phyloP scores from a whole-genome alignment of 169 alveolate species.

The Haemoproteus tartakovskyi region DNA sequence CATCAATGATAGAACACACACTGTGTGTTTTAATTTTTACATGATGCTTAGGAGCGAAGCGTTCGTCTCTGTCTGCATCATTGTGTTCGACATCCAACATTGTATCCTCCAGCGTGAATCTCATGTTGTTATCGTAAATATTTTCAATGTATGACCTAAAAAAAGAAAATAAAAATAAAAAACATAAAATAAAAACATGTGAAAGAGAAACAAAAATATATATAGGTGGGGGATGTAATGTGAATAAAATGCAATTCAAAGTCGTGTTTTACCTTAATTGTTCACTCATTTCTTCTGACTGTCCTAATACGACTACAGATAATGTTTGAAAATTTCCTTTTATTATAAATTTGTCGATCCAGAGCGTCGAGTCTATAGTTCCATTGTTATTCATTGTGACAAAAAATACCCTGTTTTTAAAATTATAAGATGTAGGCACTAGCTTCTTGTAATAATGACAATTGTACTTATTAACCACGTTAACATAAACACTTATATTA shows the following conservation, averaged over 20 bases:
- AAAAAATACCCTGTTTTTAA: constrained; percentile 32
- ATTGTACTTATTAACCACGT: constrained; percentile 23
- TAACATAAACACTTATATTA: constrained; percentile 38
- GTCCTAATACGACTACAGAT: constrained; percentile 36
- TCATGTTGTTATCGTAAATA: constrained; percentile 15
- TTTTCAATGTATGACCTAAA: constrained; percentile 36
- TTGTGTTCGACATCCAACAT: constrained; percentile 55
- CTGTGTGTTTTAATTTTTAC: constrained; percentile 40
- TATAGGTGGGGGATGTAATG: too few relatives aligned
- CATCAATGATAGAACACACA: constrained; percentile 24
- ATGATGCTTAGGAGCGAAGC: constrained; percentile 21
- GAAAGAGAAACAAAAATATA: too few relatives aligned
- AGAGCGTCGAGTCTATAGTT: constrained; percentile 19
- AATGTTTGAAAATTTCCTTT: constrained; percentile 41
- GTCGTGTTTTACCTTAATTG: constrained; percentile 10
- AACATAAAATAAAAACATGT: too few relatives aligned
- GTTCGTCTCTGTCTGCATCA: constrained; percentile 39
- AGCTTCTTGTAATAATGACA: constrained; percentile 34
- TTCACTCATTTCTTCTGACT: constrained; percentile 26
- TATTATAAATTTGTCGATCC: constrained; percentile 36
- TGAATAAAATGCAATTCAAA: too few relatives aligned
- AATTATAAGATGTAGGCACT: constrained; percentile 28
- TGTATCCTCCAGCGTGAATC: constrained; percentile 11
- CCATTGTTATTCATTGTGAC: constrained; percentile 2
- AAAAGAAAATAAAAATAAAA: too few relatives aligned